Conservation (phyloP, 2,329 filamentous ascomycete species). For the Dactylellina drechsleri region DNA sequence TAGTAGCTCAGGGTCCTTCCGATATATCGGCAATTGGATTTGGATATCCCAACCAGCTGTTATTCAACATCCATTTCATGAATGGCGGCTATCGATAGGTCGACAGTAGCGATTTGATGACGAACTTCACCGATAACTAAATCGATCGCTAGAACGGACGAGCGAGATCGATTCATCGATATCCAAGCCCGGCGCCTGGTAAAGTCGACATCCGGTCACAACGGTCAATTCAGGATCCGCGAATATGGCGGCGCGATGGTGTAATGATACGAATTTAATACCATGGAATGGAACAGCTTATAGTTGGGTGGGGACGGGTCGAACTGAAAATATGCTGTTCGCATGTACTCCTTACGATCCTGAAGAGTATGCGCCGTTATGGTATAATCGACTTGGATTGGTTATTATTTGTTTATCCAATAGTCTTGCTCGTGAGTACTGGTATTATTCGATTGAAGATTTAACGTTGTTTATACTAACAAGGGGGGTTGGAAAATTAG, state of each 20-base stretch:
- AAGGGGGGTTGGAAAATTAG: constrained; percentile 30
- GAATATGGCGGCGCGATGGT: constrained; percentile 36
- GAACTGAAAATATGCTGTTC: constrained; percentile 26
- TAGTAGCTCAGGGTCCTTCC: constrained; percentile 30
- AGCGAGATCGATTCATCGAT: too few species aligned
- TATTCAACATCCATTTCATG: not conserved
- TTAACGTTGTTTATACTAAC: too few species aligned
- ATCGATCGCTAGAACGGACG: not conserved
- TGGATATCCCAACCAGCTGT: constrained; percentile 3
- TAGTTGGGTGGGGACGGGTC: constrained; percentile 41
- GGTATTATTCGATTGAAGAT: not conserved
- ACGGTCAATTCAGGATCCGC: not conserved
- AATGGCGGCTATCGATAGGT: constrained; percentile 14
- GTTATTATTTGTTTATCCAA: constrained; percentile 57
- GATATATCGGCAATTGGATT: not conserved
- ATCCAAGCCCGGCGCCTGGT: too few species aligned
- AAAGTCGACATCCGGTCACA: too few species aligned
- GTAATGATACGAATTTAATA: constrained; percentile 4
- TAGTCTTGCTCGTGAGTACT: constrained; percentile 56
- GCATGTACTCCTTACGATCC: constrained; percentile 56
- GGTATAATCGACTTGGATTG: constrained; percentile 58
- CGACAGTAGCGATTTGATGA: constrained; percentile 19
- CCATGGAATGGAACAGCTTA: constrained; percentile 49
- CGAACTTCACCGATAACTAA: not conserved
- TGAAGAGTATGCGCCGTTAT: constrained; percentile 54